Percentiles rank a stretch among this genome's conserved stretches.
These are phyloP conservation scores for Symbiodinium natans DNA, from an alignment of 73 alveolate species.

Conservation along the genomic window DNA sequence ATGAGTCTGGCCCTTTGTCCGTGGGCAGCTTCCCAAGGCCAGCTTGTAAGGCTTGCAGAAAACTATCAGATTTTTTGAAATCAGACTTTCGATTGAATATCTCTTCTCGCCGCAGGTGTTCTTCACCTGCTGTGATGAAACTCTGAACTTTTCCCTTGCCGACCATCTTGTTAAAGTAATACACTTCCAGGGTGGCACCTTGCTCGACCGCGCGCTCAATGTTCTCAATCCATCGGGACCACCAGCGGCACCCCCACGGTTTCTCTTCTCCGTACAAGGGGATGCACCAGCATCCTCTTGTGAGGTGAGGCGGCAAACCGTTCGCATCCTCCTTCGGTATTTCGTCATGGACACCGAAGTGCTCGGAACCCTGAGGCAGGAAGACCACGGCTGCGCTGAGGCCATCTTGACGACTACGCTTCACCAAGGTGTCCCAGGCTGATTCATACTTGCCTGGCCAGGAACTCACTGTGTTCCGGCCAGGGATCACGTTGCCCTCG, in stretches of 20 bases:
- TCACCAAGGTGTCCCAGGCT: neutral
- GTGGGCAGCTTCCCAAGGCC: neutral
- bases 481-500: neutral
- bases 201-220: neutral
- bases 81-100: neutral
- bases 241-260: constrained; percentile 8
- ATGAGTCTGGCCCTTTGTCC: neutral
- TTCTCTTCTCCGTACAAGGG: neutral
- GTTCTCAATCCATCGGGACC: neutral
- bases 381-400: neutral
- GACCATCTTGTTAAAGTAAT: neutral
- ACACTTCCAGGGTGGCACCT: neutral
- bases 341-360: neutral
- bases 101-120: neutral
- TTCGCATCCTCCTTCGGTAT: neutral
- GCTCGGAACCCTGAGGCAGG: neutral
- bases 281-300: neutral
- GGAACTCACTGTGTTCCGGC: neutral
- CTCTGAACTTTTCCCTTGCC: neutral
- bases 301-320: neutral
- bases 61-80: neutral
- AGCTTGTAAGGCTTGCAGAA: neutral
- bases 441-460: neutral
- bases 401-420: neutral
- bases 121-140: neutral